Base-by-base conservation (phyloP, 495 filamentous ascomycete genomes). In the Tuber microsphaerosporum region DNA sequence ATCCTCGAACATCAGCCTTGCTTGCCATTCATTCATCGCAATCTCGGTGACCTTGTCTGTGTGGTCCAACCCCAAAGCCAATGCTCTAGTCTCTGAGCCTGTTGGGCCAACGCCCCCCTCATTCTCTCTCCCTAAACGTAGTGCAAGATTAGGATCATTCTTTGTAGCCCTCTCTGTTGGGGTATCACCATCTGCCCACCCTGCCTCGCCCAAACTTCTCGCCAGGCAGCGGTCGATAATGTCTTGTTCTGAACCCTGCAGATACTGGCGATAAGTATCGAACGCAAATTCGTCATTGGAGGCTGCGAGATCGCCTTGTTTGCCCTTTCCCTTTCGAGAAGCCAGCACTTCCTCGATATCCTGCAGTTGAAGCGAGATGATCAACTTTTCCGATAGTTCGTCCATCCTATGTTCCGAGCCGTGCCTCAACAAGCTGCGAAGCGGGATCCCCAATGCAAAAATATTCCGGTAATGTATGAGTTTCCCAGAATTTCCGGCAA, bases 281-380 rank as follows among this genome's bases (percentile, higher is more conserved):
- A 81, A 71, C 31, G 80, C 79, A 26, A 44, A 34, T 37, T 75
- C 78, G 20, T 74, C 79, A 44, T 37, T 74, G 14, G 71, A 69
- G 68, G 71, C 26, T 34, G 72, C 22, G 14, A 71, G 75, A 34
- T 79, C 79, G 19, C 74, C 79, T 0, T 51, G 70, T 14, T 17
- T 77, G 2, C 79, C 79, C 48, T 80, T 81, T 7, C 79, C 79
- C 65, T 75, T 81, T 17, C 72, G 75, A 4, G 73, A 26, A n/a
- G 73, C 20, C 9, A 78, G 45, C 12, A 68, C 71, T 6, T 56
- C 43, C 12, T 74, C 71, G 37, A 81, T 42, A 73, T 78, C 80
- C 16, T 46, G 1, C 5, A 81, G n/a, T 8, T 81, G 80, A 2
- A 81, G 69, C 0, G 76, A 37, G 12, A 81, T 76, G 56, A 80